Evolutionary conservation across 108 stramenopile species (phyloP), one percentile per base, ranked within the genome.

Genomic region (Nitzschia inconspicua): DNA sequence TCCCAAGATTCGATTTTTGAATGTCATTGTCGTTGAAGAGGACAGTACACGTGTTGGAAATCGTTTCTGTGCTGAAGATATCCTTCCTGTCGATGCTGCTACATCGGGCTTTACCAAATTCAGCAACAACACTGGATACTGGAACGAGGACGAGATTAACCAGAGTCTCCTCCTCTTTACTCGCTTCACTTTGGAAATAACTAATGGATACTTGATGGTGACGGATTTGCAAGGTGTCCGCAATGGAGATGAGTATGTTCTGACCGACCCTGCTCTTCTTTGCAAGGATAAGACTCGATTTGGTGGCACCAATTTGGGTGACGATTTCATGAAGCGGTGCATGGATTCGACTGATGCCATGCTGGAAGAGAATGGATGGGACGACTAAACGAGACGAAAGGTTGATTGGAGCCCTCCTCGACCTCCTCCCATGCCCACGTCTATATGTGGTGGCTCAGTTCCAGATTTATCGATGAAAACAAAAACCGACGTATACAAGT

Each of bases 81-180:
- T 26, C 23, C 60, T 73, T 47, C 47, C 18, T 19, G 9, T 47
- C 18, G 5, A 25, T 29, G 4, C 23, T 26, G 28, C 23, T 22
- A 60, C 48, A 50, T n/a, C n/a, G n/a, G 66, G 57, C 35, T 68
- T 75, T 28, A 59, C 26, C 51, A 68, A 74, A 36, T 68, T 29
- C 66, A 75, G 73, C 51, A 75, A 69, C 53, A 68, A 68, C 67
- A 75, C 58, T 27, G 76, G 76, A 13, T 72, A 63, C 57, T 77
- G 76, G 66, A 44, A 71, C 36, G 59, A 40, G 20, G 76, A 77
- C 14, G 19, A 52, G 7, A 1, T 77, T n/a, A 39, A 77, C 27
- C 51, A 70, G 31, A 68, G 40, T 19, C 51, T 77, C 30, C 48
- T 70, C 3, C 69, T 37, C 18, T 77, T 77, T 50, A 72, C 65